phyloP scores from a whole-genome alignment of 2,329 filamentous ascomycete genomes.

The Nigrospora sphaerica region DNA sequence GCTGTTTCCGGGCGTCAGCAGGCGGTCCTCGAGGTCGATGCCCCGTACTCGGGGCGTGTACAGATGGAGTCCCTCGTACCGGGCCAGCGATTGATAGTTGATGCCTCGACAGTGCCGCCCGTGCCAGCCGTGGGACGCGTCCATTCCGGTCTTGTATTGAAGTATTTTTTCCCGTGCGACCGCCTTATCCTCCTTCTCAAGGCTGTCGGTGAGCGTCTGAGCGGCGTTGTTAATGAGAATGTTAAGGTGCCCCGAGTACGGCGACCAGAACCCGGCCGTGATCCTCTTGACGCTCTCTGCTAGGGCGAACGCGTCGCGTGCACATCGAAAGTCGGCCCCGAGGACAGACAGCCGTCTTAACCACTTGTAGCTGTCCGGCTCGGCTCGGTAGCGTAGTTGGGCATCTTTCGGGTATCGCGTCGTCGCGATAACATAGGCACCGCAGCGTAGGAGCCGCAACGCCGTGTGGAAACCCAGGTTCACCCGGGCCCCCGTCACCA shows the following conservation, averaged over 20 bases:
- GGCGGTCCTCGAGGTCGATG: no score
- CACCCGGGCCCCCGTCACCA: conserved; percentile 26
- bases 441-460: conserved; percentile 25
- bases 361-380: conserved; percentile 13
- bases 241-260: conserved; percentile 11
- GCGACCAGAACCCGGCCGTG: no score
- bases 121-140: no score
- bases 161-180: conserved; percentile 15
- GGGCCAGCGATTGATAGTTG: no score
- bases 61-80: no score
- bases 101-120: no score
- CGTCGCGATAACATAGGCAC: conserved; percentile 26
- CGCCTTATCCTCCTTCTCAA: conserved; percentile 18
- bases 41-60: no score
- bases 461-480: conserved; percentile 25
- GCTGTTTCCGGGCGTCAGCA: no score
- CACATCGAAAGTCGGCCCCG: conserved; percentile 24
- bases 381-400: conserved; percentile 16
- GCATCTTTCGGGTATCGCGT: conserved; percentile 27
- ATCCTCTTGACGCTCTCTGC: conserved; percentile 4
- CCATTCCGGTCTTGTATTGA: neutral
- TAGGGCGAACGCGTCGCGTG: conserved; percentile 23
- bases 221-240: conserved; percentile 31
- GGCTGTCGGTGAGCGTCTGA: conserved; percentile 27
- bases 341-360: no score